These are phyloP conservation scores for Aspergillus flavus DNA, from an alignment of 2,329 filamentous ascomycete species.

Conservation along the genomic window DNA sequence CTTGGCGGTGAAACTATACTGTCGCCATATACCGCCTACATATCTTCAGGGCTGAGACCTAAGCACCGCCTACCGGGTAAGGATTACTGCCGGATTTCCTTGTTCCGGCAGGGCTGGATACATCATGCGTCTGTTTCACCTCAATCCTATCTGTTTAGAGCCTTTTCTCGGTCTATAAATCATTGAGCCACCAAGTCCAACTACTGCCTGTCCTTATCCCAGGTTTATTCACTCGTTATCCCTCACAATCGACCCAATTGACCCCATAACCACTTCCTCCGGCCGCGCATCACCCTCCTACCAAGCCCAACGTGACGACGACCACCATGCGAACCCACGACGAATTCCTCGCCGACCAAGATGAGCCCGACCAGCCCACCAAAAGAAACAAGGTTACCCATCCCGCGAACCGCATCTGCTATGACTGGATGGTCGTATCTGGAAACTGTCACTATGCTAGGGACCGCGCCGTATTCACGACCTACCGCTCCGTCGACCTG, in stretches of 20 bases:
- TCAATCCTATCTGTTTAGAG: neutral
- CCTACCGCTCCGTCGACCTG: slow-evolving; percentile 29
- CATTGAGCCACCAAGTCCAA: neutral
- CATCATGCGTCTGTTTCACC: neutral
- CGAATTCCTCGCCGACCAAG: slow-evolving; percentile 8
- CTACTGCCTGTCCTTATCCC: too few relatives aligned
- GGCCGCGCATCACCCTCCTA: neutral
- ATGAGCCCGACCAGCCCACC: slow-evolving; percentile 9
- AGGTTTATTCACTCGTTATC: neutral
- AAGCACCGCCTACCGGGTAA: neutral
- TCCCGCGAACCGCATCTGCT: slow-evolving; percentile 42
- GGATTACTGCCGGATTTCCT: neutral
- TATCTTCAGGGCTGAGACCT: neutral
- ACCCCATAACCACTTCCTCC: neutral
- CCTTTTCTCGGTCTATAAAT: neutral
- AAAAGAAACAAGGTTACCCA: slow-evolving; percentile 14
- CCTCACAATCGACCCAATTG: neutral
- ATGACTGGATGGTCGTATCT: slow-evolving; percentile 34
- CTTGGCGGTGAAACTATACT: neutral
- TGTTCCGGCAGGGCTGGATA: neutral
- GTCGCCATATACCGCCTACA: neutral
- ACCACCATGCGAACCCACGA: slow-evolving; percentile 14
- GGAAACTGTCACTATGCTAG: slow-evolving; percentile 38
- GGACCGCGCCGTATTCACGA: slow-evolving; percentile 33
- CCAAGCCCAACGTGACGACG: neutral